Evolutionary conservation across 2,329 filamentous ascomycete genomes (phyloP).

Genomic region (Talaromyces albobiverticillius): DNA sequence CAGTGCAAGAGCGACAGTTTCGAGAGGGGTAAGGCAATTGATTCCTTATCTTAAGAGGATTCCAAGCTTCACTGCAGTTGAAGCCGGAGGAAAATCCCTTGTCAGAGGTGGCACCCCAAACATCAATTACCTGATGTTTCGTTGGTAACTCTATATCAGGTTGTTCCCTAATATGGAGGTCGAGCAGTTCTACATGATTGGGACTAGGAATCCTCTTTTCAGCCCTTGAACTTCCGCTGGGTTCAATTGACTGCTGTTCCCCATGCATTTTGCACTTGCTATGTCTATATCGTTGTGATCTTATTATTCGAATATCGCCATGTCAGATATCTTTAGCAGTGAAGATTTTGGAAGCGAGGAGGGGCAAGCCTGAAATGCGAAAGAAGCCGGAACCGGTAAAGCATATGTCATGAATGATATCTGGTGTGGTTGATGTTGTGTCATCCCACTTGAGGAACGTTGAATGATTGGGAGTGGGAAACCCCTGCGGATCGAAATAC

Average conservation of each 20-base stretch:
- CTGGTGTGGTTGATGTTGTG: too few relatives aligned
- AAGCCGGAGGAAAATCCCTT: neutral
- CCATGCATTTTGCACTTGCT: neutral
- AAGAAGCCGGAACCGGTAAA: too few relatives aligned
- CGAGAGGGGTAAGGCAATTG: constrained; percentile 11
- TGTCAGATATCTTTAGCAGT: too few relatives aligned
- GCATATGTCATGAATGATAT: too few relatives aligned
- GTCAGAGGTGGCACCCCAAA: neutral
- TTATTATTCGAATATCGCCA: too few relatives aligned
- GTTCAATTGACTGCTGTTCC: neutral
- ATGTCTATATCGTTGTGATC: neutral
- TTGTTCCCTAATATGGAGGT: neutral
- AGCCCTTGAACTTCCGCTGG: neutral
- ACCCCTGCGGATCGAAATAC: too few relatives aligned
- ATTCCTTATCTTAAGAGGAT: neutral
- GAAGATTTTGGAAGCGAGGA: too few relatives aligned
- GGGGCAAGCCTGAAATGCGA: too few relatives aligned
- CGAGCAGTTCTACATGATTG: neutral
- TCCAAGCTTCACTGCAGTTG: neutral
- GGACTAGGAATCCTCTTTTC: neutral
- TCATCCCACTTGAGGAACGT: too few relatives aligned
- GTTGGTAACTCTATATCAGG: neutral
- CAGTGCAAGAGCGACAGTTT: neutral
- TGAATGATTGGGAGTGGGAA: too few relatives aligned
- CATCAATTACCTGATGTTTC: neutral